Percentiles rank a stretch among this genome's conserved stretches.
These are phyloP conservation scores for Tolypocladium paradoxum DNA, from an alignment of 2,329 filamentous ascomycete genomes.

Conservation along the genomic window DNA sequence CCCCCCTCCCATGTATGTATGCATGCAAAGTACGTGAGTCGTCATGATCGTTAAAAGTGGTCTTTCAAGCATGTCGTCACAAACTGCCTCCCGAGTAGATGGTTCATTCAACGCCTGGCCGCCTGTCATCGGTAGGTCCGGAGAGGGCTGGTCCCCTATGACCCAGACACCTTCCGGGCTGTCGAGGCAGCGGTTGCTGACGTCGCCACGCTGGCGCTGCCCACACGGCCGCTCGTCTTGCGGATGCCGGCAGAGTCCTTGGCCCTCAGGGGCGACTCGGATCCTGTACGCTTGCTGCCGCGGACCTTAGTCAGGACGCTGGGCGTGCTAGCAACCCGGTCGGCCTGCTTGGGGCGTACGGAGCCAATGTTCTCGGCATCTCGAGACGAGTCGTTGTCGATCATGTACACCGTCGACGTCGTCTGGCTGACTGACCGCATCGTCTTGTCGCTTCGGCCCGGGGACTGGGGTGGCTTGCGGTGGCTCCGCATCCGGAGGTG, in stretches of 20 bases:
- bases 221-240: conserved; percentile 56
- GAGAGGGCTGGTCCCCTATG: conserved; percentile 16
- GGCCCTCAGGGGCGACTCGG: conserved; percentile 36
- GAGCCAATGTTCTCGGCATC: conserved; percentile 61
- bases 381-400: conserved; percentile 58
- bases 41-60: neutral
- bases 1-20: neutral
- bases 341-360: conserved; percentile 48
- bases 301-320: conserved; percentile 55
- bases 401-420: conserved; percentile 54
- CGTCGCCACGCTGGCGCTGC: conserved; percentile 39
- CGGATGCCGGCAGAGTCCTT: conserved; percentile 46
- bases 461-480: conserved; percentile 55
- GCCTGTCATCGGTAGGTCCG: conserved; percentile 8
- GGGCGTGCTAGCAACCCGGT: conserved; percentile 42
- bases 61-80: neutral
- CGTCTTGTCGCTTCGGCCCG: conserved; percentile 45
- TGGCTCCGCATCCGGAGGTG: conserved; percentile 63
- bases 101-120: neutral
- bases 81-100: neutral
- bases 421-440: conserved; percentile 65
- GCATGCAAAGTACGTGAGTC: conserved; percentile 2
- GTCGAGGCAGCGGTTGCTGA: conserved; percentile 32
- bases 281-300: conserved; percentile 40
- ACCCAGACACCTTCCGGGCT: conserved; percentile 43